Evolutionary conservation across 163 green algal species (phyloP), one percentile per base, ranked within the genome.

Genomic region (Chlamydomonas reinhardtii): DNA sequence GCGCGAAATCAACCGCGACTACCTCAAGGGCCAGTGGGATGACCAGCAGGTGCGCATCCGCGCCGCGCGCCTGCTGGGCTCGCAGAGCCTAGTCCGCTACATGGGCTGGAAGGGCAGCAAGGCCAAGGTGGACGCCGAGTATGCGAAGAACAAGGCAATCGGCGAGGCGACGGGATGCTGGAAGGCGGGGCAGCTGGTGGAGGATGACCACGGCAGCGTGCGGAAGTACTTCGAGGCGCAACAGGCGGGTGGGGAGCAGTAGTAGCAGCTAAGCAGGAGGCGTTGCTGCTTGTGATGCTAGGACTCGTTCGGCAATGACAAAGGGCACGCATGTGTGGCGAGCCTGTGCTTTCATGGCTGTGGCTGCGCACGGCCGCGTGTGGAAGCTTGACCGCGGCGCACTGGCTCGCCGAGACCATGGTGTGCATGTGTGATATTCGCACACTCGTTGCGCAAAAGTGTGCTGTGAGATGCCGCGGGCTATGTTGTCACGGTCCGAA

Each of bases 131-230:
- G 94, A 96, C 52, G 88, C 82, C 19, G 93, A 96, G 83, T 90
- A 91, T 9, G 84, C 76, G 3, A 88, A 84, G 29, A 94, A 97
- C 84, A 91, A 92, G 32, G 87, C 71, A 17, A 89, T 97, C 2
- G 95, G 94, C 0, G 91, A 94, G 62, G 59, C 54, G 12, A 91
- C 90, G 4, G 93, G 94, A 27, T 97, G 94, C 85, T 95, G 95
- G 94, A 97, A 97, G 79, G 90, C 79, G 19, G 94, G 95, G 2
- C 86, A 94, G 69, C 91, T 97, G 24, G 95, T 97, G 22, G 95
- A 97, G 71, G 90, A 97, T 59, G 91, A 95, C 66, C 70, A 89
- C 32, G 94, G 94, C 34, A 90, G 59, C 29, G 69, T 89, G 4
- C 31, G 48, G 8, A 85, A 89, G 54, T 86, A 86, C 39, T 35